Percentiles rank a stretch among this genome's conserved stretches.
phyloP scores from a whole-genome alignment of 768 basidiomycete species.

The Suillus ampliporus region DNA sequence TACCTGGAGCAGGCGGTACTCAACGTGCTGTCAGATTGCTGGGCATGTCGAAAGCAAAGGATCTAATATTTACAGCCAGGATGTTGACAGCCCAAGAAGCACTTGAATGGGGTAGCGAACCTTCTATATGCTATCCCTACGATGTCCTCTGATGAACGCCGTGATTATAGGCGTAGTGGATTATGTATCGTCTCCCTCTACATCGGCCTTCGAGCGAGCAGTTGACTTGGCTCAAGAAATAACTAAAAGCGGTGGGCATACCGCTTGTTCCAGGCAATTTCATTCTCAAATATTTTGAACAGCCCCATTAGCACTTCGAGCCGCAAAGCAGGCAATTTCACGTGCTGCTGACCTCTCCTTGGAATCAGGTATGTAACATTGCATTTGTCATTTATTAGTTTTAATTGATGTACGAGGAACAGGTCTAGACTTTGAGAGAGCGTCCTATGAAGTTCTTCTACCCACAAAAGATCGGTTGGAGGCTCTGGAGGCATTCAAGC shows the following conservation, averaged over 20 bases:
- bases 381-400: conserved; percentile 6
- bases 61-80: conserved; percentile 84
- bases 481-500: conserved; percentile 85
- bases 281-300: conserved; percentile 5
- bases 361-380: conserved; percentile 61
- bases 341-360: conserved; percentile 79
- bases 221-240: conserved; percentile 72
- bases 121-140: neutral
- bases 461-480: conserved; percentile 78
- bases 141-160: neutral
- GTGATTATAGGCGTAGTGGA: conserved; percentile 72
- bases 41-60: conserved; percentile 82
- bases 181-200: conserved; percentile 68
- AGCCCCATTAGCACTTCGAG: conserved; percentile 89
- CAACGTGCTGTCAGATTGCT: conserved; percentile 81
- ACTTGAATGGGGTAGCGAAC: conserved; percentile 64
- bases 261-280: neutral
- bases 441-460: conserved; percentile 82
- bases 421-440: conserved; percentile 93
- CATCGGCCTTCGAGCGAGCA: conserved; percentile 73
- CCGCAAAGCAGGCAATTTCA: conserved; percentile 86
- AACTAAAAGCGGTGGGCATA: conserved; percentile 60
- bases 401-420: neutral
- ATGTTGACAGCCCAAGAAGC: conserved; percentile 71
- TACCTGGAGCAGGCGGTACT: conserved; percentile 91